phyloP scores from a whole-genome alignment of 164 flowering plant genomes.

The Dillenia suffruticosa region DNA sequence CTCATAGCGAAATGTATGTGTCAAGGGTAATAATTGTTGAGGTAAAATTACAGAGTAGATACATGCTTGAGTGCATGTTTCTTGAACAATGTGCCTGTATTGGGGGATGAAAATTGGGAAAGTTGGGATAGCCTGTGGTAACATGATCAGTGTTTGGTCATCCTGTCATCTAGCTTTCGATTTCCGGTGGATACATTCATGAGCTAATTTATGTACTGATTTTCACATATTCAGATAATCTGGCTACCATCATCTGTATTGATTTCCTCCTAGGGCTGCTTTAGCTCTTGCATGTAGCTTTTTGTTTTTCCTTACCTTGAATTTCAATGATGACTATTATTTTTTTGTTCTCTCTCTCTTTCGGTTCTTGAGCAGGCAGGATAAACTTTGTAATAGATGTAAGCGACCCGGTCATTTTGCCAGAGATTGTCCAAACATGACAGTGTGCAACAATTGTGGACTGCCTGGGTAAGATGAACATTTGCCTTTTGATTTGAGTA shows the following conservation, averaged over 20 bases:
- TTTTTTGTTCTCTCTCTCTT: not conserved
- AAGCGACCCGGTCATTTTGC: constrained; percentile 53
- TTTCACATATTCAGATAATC: not conserved
- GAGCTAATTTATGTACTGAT: not conserved
- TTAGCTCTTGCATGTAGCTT: not conserved
- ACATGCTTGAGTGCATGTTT: too few relatives aligned
- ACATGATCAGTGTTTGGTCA: too few relatives aligned
- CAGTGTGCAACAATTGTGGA: constrained; percentile 47
- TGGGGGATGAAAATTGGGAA: too few relatives aligned
- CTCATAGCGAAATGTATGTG: too few relatives aligned
- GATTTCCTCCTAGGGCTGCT: not conserved
- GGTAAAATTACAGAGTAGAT: too few relatives aligned
- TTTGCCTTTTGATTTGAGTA: too few relatives aligned
- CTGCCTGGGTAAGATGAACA: constrained; percentile 42
- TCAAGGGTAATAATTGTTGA: too few relatives aligned
- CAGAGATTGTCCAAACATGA: constrained; percentile 40
- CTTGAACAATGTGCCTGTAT: too few relatives aligned
- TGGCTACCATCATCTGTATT: not conserved
- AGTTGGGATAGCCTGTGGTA: too few relatives aligned
- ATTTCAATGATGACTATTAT: not conserved
- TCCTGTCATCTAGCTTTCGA: too few relatives aligned
- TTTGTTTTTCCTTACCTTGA: not conserved
- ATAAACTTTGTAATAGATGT: constrained; percentile 39
- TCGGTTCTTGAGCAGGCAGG: constrained; percentile 16
- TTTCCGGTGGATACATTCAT: too few relatives aligned